Evolutionary conservation across 805 yeast genomes (phyloP), one percentile per base, ranked within the genome.

Genomic region (Candida dajiaensis): DNA sequence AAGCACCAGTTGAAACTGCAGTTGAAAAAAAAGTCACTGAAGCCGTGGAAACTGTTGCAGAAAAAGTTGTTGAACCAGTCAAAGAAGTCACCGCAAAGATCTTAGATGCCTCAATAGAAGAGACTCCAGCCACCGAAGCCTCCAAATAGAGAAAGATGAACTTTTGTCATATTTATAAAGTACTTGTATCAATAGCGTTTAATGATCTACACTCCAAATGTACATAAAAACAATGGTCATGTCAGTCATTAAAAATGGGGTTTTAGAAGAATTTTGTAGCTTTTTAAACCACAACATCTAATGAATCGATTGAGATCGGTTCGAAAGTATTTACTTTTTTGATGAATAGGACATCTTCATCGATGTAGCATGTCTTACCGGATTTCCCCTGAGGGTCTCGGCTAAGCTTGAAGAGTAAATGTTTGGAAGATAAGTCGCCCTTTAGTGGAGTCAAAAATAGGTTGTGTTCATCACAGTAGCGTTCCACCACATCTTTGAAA

Each of bases 331-430:
- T 56, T 10, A 49, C 49, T 6, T 48, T 45, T 33, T 65, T 61
- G 15, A 77, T 57, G 76, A 79, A 88, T 21, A 89, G 54, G 2
- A 86, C 81, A 53, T 88, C 90, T 40, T 81, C 81, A 31, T 75
- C 74, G 7, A 86, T 71, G 50, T 77, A 86, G 15, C 77, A 69
- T 35, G 53, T 13, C 36, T 72, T 13, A 0, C 72, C 69, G 0
- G 72, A 68, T 21, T 55, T 59, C 9, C 74, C 73, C 6, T 40
- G 45, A 0, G 64, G 51, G 41, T 64, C 55, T 23, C 60, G 54
- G 5, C 69, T 59, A 15, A 81, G 60, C 26, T 67, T 63, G 58
- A 69, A 78, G 38, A 80, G 57, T 3, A 73, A 68, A 39, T 68
- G 63, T 1, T 81, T 83, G 41, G 68, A 55, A 1, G 55, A 50